Conservation (phyloP, 2,329 filamentous ascomycete genomes). For the Trichocomaceae sp. region DNA sequence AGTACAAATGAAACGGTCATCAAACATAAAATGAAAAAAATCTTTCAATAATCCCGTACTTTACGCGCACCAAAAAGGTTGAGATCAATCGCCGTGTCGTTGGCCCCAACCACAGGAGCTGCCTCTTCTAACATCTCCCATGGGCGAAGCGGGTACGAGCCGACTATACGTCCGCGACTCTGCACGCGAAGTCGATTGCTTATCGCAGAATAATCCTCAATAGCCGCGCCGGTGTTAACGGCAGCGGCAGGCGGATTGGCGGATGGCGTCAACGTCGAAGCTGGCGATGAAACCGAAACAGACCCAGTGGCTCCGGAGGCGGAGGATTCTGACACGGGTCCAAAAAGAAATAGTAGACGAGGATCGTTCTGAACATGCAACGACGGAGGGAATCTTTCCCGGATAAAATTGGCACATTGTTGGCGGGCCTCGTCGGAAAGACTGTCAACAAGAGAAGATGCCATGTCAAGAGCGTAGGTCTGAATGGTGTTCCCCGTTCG, state of each 20-base stretch:
- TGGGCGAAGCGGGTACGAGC: conserved; percentile 31
- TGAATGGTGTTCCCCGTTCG: conserved; percentile 31
- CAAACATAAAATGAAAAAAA: neutral
- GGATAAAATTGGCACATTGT: conserved; percentile 37
- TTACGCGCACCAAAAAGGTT: conserved; percentile 37
- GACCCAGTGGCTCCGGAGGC: conserved; percentile 17
- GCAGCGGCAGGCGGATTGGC: conserved; percentile 18
- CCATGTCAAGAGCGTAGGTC: conserved; percentile 40
- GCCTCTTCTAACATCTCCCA: conserved; percentile 43
- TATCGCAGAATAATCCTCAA: conserved; percentile 24
- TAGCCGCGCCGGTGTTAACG: conserved; percentile 13
- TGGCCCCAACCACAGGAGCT: conserved; percentile 38
- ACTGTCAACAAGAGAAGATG: conserved; percentile 38
- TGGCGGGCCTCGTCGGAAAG: conserved; percentile 39
- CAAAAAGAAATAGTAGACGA: conserved; percentile 37
- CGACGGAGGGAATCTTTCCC: conserved; percentile 36
- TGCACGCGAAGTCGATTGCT: conserved; percentile 33
- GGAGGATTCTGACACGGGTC: conserved; percentile 26
- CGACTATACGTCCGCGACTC: conserved; percentile 29
- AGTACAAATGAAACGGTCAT: neutral
- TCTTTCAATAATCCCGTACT: conserved; percentile 20
- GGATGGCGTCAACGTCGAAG: conserved; percentile 20
- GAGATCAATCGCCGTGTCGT: conserved; percentile 40
- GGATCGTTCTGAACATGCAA: conserved; percentile 33
- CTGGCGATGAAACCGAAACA: conserved; percentile 27